Conservation (phyloP, 2,329 filamentous ascomycete species). For the Colletotrichum sp. region DNA sequence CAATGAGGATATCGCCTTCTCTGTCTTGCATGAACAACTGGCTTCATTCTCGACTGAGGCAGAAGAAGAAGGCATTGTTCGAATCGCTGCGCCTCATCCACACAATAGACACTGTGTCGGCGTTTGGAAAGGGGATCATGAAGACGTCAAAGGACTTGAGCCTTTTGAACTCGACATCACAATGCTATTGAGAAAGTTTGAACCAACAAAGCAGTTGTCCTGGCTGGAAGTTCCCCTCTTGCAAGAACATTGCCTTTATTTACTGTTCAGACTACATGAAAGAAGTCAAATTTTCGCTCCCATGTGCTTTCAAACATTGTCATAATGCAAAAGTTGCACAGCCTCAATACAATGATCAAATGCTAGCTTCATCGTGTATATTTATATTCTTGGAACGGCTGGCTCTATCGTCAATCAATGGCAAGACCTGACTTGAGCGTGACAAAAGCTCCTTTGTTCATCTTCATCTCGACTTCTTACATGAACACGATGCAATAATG, state of each 20-base stretch:
- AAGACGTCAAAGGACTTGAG: not conserved
- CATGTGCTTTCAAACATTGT: not conserved
- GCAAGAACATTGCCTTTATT: not conserved
- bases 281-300: too few species aligned
- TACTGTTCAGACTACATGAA: not conserved
- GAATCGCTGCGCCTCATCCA: not conserved
- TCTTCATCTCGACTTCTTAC: not conserved
- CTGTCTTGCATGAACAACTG: not conserved
- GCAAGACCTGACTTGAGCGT: not conserved
- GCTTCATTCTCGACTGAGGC: not conserved
- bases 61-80: not conserved
- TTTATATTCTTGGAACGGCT: not conserved
- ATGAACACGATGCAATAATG: not conserved
- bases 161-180: not conserved
- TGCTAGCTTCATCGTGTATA: not conserved
- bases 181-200: not conserved
- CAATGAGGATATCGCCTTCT: not conserved
- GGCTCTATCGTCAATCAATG: not conserved
- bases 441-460: accelerated
- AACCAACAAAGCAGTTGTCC: not conserved
- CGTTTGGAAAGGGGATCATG: not conserved
- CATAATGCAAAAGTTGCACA: not conserved
- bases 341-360: not conserved
- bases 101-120: not conserved
- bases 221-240: not conserved